These are phyloP conservation scores for Lindgomyces ingoldianus DNA, from an alignment of 495 filamentous ascomycete species.

Conservation along the genomic window DNA sequence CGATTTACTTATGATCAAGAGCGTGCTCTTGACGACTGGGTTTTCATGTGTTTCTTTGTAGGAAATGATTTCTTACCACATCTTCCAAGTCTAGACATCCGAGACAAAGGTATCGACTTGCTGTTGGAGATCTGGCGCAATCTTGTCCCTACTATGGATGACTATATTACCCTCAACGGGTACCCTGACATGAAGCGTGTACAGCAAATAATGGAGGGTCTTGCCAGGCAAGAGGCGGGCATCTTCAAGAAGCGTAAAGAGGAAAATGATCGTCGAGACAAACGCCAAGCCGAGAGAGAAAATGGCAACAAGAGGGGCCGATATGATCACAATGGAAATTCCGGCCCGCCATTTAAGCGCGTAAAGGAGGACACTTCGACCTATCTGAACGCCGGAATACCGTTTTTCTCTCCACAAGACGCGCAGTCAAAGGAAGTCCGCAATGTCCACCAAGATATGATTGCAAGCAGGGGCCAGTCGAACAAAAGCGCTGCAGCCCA, in stretches of 20 bases:
- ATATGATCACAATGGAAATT: neutral
- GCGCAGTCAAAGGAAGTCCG: slow-evolving; percentile 63
- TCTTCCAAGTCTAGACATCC: slow-evolving; percentile 92
- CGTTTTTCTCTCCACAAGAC: slow-evolving; percentile 60
- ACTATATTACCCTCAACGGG: slow-evolving; percentile 93
- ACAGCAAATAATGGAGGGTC: slow-evolving; percentile 82
- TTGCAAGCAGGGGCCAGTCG: slow-evolving; percentile 80
- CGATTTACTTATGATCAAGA: slow-evolving; percentile 86
- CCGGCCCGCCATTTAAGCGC: slow-evolving; percentile 16
- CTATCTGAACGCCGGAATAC: slow-evolving; percentile 43
- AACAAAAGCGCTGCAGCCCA: slow-evolving; percentile 94
- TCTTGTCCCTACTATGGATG: slow-evolving; percentile 86
- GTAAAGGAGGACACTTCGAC: slow-evolving; percentile 33
- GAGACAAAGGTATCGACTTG: slow-evolving; percentile 95
- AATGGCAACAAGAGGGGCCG: slow-evolving; percentile 42
- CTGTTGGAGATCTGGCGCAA: slow-evolving; percentile 94
- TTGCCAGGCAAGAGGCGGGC: slow-evolving; percentile 92
- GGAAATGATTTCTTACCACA: slow-evolving; percentile 99
- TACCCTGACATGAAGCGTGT: slow-evolving; percentile 83
- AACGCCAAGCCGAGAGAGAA: slow-evolving; percentile 71
- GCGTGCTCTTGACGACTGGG: slow-evolving; percentile 97
- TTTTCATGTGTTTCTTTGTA: slow-evolving; percentile 99
- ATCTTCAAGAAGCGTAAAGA: slow-evolving; percentile 87
- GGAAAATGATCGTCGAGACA: slow-evolving; percentile 75
- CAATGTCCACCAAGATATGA: slow-evolving; percentile 80